Evolutionary conservation across 2,329 filamentous ascomycete genomes (phyloP), one percentile per base, ranked within the genome.

Genomic region (Aureobasidium sp.): DNA sequence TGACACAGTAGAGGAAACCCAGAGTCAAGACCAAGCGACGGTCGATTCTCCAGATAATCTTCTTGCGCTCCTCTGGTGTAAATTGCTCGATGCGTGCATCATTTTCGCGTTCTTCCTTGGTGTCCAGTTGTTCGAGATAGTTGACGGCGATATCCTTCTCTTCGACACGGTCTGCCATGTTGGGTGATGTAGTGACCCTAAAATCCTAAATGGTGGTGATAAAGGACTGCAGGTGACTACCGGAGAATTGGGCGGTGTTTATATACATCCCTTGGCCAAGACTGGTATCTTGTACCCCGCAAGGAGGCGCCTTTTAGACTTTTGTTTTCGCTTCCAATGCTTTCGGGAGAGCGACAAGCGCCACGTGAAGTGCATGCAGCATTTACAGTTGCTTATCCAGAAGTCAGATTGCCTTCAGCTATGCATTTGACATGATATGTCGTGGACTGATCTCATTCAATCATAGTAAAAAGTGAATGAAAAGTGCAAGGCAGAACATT

Each of bases 21-120:
- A 74, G 66, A 0, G 71, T 74, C 17, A 71, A 60, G 16, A 76
- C 72, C n/a, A 77, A 64, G 25, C 74, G 70, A 29, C 66, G 71
- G 67, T 94, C 88, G 60, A 93, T 74, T 11, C 81, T 79, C 53
- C 77, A 75, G 37, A 90, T 80, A 62, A 93, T 87, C 37, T 71
- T 77, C 64, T 73, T 79, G 69, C 86, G 79, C 68, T 91, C 83
- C 16, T 74, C 68, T 0, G 74, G 74, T 1, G 79, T 76, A 67
- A 84, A 83, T 37, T 58, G 57, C 39, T 63, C 55, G 58, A 68
- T 63, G 14, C 58, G 58, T 19, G 60, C 60, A 57, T 67, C 59
- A 52, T 64, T 61, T 16, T 10, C 19, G n/a, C n/a, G 4, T 14
- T 38, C 32, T 12, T 10, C 51, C 6, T 17, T 6, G 10, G 51